Evolutionary conservation across 23 red algal genomes (phyloP).

Genomic region (Agarophyton chilense): DNA sequence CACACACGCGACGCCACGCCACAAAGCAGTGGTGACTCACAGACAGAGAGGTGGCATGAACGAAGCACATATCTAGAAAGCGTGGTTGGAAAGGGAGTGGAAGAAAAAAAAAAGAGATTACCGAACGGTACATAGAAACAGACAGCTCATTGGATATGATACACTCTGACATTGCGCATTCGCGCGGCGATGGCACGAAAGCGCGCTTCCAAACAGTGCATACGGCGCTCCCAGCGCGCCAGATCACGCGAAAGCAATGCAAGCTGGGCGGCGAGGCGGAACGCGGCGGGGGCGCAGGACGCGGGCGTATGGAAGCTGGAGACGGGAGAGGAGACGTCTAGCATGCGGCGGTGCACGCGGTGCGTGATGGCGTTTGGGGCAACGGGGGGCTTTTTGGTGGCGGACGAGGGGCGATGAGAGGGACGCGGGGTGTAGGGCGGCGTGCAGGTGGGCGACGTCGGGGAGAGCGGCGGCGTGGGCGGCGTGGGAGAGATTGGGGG

Average conservation of each 20-base stretch:
- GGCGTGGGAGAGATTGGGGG: background rate
- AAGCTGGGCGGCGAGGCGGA: background rate
- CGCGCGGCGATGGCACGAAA: background rate
- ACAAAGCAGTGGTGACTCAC: too few species aligned
- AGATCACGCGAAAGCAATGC: background rate
- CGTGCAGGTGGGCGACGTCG: background rate
- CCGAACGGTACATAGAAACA: too few species aligned
- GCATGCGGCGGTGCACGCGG: background rate
- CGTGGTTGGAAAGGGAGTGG: too few species aligned
- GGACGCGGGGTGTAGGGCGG: background rate
- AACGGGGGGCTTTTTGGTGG: background rate
- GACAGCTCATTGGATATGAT: background rate
- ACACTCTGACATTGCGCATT: background rate
- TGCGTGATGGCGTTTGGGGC: background rate
- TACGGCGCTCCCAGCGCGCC: background rate
- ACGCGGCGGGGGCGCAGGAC: background rate
- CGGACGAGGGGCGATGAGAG: background rate
- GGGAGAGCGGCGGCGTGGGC: background rate
- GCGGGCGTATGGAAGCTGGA: slow-evolving; percentile 1
- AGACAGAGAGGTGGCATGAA: too few species aligned
- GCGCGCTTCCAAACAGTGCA: background rate
- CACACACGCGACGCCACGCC: too few species aligned
- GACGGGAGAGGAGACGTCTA: background rate
- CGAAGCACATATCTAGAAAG: too few species aligned
- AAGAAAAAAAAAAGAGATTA: too few species aligned